Base-by-base conservation (phyloP, 2,329 filamentous ascomycete species). In the Sporothrix euskadiensis region DNA sequence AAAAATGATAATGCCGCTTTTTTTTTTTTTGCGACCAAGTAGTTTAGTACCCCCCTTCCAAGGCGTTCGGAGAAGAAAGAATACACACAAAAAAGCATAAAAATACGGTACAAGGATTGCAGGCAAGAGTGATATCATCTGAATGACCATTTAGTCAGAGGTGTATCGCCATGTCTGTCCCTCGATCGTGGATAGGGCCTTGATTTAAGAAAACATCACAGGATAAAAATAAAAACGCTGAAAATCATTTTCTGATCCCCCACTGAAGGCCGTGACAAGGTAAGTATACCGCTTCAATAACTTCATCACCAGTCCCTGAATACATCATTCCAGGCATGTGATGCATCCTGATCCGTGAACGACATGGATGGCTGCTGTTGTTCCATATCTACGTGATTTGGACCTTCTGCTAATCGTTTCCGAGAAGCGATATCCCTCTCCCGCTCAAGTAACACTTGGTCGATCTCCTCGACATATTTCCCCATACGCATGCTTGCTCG, bases 1-100 rank as follows among this genome's bases (percentile, higher is more conserved):
- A 54, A 52, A 69, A 52, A 71, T 56, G 70, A 71, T 72, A 57
- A 72, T 72, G 52, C 71, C 71, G 16, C 39, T 71, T 54, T 71
- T 71, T 71, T 59, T 59, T 65, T 71, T 71, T 56, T 71, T 61
- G 54, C 35, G 26, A 71, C 68, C 32, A 70, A 49, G 52, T 57
- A 57, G 68, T 71, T 61, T 71, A 71, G 39, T 41, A 71, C 69
- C 68, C 41, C 49, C 57, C 65, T 61, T 63, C 63, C 70, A 54
- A 70, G 68, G 68, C 52, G 68, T 57, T 65, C 35, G 41, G 52
- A 47, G 54, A 66, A 54, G 39, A 49, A 47, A 54, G 26, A 56
- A 52, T 44, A 69, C 30, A 44, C 49, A 70, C 14, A 56, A 69
- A 63, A 73, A 69, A 74, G 71, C 56, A 39, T 16, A 12, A 69